Percentiles rank a stretch among this genome's conserved stretches.
These are phyloP conservation scores for Lepraria neglecta DNA, from an alignment of 495 filamentous ascomycete species.

Conservation along the genomic window DNA sequence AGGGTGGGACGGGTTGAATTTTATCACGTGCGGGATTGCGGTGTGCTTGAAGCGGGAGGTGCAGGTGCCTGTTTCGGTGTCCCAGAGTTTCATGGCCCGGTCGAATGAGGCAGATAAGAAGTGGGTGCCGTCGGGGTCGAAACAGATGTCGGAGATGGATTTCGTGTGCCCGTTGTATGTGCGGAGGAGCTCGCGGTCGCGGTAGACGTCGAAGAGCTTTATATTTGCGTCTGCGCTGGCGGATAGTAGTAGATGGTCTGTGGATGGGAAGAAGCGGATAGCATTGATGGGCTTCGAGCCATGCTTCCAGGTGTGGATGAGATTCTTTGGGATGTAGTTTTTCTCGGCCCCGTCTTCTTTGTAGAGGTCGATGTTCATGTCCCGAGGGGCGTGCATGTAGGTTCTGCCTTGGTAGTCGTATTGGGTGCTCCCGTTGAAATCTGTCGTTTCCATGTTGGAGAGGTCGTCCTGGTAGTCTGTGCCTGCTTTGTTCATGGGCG, in stretches of 20 bases:
- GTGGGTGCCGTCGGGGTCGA: slow-evolving; percentile 70
- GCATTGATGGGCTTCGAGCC: slow-evolving; percentile 83
- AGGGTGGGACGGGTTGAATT: slow-evolving; percentile 75
- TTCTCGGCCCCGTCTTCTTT: slow-evolving; percentile 73
- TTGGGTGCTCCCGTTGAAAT: slow-evolving; percentile 75
- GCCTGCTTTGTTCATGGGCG: slow-evolving; percentile 49
- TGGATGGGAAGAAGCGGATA: slow-evolving; percentile 77
- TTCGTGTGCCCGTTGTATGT: slow-evolving; percentile 89
- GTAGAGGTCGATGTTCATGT: slow-evolving; percentile 79
- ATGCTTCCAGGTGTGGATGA: slow-evolving; percentile 80
- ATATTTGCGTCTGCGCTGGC: slow-evolving; percentile 80
- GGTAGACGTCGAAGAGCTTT: slow-evolving; percentile 94
- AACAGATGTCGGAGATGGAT: slow-evolving; percentile 81
- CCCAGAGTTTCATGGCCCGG: slow-evolving; percentile 93
- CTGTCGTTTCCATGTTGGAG: slow-evolving; percentile 65
- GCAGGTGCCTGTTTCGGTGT: slow-evolving; percentile 89
- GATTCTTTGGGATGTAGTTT: slow-evolving; percentile 91
- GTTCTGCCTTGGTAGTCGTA: slow-evolving; percentile 90
- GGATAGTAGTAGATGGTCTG: slow-evolving; percentile 82
- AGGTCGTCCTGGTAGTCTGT: slow-evolving; percentile 54
- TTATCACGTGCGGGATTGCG: slow-evolving; percentile 90
- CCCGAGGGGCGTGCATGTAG: slow-evolving; percentile 94
- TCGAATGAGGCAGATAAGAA: slow-evolving; percentile 94
- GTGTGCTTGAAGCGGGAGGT: slow-evolving; percentile 80
- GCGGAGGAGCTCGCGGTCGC: slow-evolving; percentile 77